These are phyloP conservation scores for Mortierella sp. DNA, from an alignment of 371 early-diverging fungal genomes.

Conservation along the genomic window DNA sequence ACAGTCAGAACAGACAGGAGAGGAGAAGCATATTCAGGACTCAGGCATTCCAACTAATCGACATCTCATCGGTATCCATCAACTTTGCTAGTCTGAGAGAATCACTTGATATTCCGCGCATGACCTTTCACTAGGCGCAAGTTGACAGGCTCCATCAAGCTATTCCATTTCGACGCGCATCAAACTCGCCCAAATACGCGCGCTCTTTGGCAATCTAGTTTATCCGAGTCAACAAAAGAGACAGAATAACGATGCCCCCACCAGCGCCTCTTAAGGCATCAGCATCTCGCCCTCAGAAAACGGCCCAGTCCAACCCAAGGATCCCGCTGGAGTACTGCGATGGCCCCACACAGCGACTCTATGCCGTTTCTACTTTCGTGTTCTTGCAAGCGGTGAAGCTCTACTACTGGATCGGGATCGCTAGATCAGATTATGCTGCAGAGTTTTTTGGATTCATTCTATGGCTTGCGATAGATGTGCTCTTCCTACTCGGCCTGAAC, in stretches of 20 bases:
- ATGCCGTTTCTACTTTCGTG: constrained; percentile 40
- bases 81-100: too few species aligned
- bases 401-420: constrained; percentile 40
- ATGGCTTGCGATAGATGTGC: constrained; percentile 39
- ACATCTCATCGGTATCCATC: too few species aligned
- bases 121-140: too few species aligned
- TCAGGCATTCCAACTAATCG: too few species aligned
- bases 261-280: constrained; percentile 35
- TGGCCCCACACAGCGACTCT: constrained; percentile 47
- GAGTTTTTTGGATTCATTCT: constrained; percentile 51
- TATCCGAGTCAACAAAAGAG: neutral
- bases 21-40: too few species aligned
- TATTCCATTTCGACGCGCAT: too few species aligned
- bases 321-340: constrained; percentile 49
- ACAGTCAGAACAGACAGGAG: too few species aligned
- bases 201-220: too few species aligned
- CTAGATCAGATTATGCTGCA: constrained; percentile 39
- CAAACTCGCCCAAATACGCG: too few species aligned
- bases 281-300: constrained; percentile 27
- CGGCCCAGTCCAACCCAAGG: constrained; percentile 35
- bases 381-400: constrained; percentile 39
- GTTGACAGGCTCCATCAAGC: too few species aligned
- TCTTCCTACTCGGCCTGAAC: constrained; percentile 33
- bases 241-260: constrained; percentile 16
- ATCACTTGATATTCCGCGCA: too few species aligned